These are phyloP conservation scores for Ilex aquifolium DNA, from an alignment of 257 asterid genomes.

Conservation along the genomic window DNA sequence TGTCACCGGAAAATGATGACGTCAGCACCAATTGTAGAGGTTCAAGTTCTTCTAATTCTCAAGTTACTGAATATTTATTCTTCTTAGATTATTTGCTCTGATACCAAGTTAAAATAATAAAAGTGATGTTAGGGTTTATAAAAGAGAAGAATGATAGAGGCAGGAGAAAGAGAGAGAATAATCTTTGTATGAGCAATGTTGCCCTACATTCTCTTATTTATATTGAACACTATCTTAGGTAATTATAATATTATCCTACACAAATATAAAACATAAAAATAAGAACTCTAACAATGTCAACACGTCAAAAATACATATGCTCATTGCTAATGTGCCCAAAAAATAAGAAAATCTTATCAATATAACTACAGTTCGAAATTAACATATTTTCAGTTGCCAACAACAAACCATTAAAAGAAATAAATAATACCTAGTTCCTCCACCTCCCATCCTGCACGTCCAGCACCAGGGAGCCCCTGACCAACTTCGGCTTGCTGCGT, in stretches of 20 bases:
- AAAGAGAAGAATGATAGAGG: too few relatives aligned
- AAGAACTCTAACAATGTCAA: neutral
- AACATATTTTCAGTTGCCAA: neutral
- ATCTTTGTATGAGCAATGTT: too few relatives aligned
- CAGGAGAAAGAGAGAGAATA: too few relatives aligned
- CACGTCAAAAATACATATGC: neutral
- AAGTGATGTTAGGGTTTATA: too few relatives aligned
- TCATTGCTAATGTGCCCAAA: neutral
- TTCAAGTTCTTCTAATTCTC: too few relatives aligned
- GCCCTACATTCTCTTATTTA: too few relatives aligned
- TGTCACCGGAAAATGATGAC: too few relatives aligned
- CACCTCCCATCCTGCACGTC: conserved; percentile 99
- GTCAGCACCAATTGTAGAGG: too few relatives aligned
- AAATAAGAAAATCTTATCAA: neutral
- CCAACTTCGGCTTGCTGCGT: conserved; percentile 65
- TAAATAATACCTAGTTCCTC: conserved; percentile 66
- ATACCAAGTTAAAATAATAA: too few relatives aligned
- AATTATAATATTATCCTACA: neutral
- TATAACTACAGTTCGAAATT: neutral
- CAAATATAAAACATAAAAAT: neutral
- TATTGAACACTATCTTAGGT: too few relatives aligned
- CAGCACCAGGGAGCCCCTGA: conserved; percentile 69
- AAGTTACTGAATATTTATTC: too few relatives aligned
- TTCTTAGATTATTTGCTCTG: too few relatives aligned
- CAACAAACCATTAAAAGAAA: neutral